Evolutionary conservation across 768 basidiomycete species (phyloP).

Genomic region (Russula lepida): DNA sequence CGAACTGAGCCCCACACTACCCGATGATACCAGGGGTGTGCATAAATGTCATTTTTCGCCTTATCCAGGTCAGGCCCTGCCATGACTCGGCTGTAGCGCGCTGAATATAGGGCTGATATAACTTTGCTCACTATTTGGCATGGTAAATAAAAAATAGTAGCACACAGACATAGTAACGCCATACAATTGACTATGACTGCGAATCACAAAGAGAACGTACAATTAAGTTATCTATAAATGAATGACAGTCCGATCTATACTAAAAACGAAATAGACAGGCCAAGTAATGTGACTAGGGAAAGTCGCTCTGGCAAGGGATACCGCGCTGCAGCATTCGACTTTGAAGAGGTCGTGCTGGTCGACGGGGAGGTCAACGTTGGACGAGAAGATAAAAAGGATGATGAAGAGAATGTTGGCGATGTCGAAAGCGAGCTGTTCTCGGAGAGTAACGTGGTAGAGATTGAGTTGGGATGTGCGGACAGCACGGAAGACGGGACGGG

Average conservation of each 20-base stretch:
- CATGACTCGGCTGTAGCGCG: no score
- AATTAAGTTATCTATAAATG: not conserved
- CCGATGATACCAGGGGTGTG: no score
- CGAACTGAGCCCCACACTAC: no score
- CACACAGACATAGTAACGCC: not conserved
- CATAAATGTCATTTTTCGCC: no score
- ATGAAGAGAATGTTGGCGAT: not conserved
- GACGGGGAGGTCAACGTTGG: not conserved
- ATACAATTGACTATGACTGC: not conserved
- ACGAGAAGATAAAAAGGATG: not conserved
- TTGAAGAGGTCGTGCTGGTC: not conserved
- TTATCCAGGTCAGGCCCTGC: no score
- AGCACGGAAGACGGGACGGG: constrained; percentile 33
- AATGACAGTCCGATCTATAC: not conserved
- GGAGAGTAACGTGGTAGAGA: constrained; percentile 4
- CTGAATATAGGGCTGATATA: no score
- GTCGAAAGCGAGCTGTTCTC: not conserved
- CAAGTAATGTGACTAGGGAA: not conserved
- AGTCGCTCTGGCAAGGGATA: not conserved
- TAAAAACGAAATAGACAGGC: not conserved
- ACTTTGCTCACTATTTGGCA: no score
- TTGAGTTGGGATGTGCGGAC: constrained; percentile 3
- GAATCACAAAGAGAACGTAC: not conserved
- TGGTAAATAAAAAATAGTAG: no score
- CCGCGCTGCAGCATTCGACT: not conserved